These are phyloP conservation scores for Thuidium tamariscinum DNA, from an alignment of 225 moss, liverwort and hornwort genomes.

Conservation along the genomic window DNA sequence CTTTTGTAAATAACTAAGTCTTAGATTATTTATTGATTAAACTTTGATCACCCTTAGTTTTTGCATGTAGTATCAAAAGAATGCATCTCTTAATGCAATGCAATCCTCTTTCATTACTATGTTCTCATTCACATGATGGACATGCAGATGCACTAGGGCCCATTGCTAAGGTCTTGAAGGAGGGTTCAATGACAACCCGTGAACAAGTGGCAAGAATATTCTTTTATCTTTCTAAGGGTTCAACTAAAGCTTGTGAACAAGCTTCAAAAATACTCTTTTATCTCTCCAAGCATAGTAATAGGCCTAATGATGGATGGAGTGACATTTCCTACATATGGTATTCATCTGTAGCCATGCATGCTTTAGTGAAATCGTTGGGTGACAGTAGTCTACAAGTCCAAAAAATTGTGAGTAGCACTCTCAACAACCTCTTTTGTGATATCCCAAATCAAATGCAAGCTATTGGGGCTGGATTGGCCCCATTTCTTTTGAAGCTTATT, in stretches of 20 bases:
- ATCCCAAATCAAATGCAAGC: too few species aligned
- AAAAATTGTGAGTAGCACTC: accelerated
- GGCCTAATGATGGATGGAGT: too few species aligned
- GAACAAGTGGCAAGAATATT: neutral
- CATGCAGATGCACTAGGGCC: neutral
- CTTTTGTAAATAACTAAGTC: too few species aligned
- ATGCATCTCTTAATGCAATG: neutral
- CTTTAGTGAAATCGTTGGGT: neutral
- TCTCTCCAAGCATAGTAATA: neutral
- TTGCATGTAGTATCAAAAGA: neutral
- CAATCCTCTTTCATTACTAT: neutral
- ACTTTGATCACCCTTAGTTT: neutral
- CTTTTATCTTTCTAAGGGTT: too few species aligned
- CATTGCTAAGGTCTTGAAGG: neutral
- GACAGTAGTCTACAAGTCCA: neutral
- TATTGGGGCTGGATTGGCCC: too few species aligned
- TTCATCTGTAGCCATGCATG: neutral
- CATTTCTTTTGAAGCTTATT: neutral
- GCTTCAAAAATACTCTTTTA: neutral
- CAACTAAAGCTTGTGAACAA: too few species aligned
- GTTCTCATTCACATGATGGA: too few species aligned
- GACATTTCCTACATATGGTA: too few species aligned
- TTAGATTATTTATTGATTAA: accelerated
- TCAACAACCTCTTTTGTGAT: too few species aligned
- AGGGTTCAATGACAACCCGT: accelerated